Percentiles rank a stretch among this genome's conserved stretches.
phyloP scores from a whole-genome alignment of 2,329 filamentous ascomycete species.

The Fusarium dlaminii region DNA sequence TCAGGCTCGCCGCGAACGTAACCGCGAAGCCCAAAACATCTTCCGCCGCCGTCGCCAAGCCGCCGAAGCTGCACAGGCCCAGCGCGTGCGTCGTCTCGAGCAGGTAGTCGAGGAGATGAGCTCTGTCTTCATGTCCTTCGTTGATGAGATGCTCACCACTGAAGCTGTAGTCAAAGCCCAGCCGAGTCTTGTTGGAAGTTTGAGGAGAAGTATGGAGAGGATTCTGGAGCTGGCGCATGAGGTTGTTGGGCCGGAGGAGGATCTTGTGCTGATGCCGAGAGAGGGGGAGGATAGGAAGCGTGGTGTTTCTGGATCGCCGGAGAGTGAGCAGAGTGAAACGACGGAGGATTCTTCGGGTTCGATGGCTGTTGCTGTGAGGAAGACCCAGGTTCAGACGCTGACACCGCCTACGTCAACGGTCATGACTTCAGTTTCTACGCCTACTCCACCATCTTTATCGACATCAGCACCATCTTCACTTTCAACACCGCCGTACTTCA shows the following conservation, averaged over 20 bases:
- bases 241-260: conserved; percentile 40
- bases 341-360: conserved; percentile 12
- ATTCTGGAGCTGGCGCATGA: conserved; percentile 39
- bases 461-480: neutral
- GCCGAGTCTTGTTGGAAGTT: conserved; percentile 27
- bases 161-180: conserved; percentile 36
- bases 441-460: neutral
- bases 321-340: conserved; percentile 16
- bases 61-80: conserved; percentile 41
- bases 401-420: neutral
- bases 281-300: neutral
- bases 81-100: conserved; percentile 40
- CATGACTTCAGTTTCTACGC: neutral
- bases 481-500: neutral
- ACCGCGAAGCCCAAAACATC: conserved; percentile 44
- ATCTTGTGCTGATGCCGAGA: conserved; percentile 17
- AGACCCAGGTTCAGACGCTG: neutral
- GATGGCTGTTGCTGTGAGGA: conserved; percentile 5
- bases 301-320: neutral
- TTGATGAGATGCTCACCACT: conserved; percentile 43
- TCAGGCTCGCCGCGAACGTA: conserved; percentile 43
- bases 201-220: conserved; percentile 33
- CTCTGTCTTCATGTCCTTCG: conserved; percentile 41
- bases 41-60: conserved; percentile 42
- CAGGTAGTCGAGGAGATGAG: conserved; percentile 45